phyloP scores from a whole-genome alignment of 176 grass and related monocot genomes.

The Lolium rigidum region DNA sequence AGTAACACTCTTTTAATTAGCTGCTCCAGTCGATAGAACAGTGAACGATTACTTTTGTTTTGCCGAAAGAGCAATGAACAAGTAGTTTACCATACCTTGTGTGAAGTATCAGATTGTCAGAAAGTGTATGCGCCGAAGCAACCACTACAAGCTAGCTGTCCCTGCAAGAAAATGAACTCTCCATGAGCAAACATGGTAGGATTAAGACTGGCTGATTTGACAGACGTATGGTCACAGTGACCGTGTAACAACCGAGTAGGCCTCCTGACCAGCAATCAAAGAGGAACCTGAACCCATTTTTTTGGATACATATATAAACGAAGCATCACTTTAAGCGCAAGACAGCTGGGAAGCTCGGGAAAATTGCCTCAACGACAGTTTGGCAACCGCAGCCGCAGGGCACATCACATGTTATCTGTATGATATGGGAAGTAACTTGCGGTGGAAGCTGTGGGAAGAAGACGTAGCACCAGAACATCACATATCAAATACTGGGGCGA shows the following conservation, averaged over 20 bases:
- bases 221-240: constrained; percentile 17
- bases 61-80: neutral
- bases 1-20: neutral
- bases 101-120: neutral
- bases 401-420: constrained; percentile 4
- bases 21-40: neutral
- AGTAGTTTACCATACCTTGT: constrained; percentile 10
- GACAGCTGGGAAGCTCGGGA: constrained; percentile 13
- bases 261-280: constrained; percentile 26
- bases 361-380: constrained; percentile 1
- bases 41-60: neutral
- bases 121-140: neutral
- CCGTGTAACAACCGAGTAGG: constrained; percentile 38
- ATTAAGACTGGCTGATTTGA: constrained; percentile 4
- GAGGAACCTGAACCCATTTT: constrained; percentile 36
- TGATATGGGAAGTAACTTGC: neutral
- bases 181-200: constrained; percentile 30
- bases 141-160: constrained; percentile 10
- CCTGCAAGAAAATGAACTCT: constrained; percentile 30
- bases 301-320: constrained; percentile 19
- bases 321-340: constrained; percentile 41
- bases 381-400: neutral
- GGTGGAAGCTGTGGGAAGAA: neutral
- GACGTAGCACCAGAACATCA: neutral
- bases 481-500: no score